phyloP scores from a whole-genome alignment of 768 basidiomycete genomes.

The Lactifluus rugatus region DNA sequence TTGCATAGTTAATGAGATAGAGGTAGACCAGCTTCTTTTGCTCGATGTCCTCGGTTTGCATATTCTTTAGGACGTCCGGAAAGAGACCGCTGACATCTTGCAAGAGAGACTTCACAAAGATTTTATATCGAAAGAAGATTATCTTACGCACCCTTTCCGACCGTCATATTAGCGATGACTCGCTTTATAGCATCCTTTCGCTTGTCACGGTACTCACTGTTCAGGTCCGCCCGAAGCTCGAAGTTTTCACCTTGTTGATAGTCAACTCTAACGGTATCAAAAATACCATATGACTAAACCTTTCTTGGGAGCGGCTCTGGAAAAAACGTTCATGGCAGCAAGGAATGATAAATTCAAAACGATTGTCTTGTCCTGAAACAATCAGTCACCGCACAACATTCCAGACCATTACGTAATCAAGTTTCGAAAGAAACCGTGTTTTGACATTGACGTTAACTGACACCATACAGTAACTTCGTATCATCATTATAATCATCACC shows the following conservation, averaged over 20 bases:
- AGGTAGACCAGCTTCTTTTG: conserved; percentile 99
- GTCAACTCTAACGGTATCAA: background rate
- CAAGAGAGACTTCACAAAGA: background rate
- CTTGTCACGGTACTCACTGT: conserved; percentile 91
- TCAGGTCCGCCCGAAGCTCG: conserved; percentile 88
- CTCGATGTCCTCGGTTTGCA: conserved; percentile 98
- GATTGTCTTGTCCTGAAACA: background rate
- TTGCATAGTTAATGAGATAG: conserved; percentile 99
- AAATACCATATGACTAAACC: conserved; percentile 3
- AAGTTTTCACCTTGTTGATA: conserved; percentile 74
- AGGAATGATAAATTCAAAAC: background rate
- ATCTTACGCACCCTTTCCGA: conserved; percentile 76
- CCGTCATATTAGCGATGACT: conserved; percentile 97
- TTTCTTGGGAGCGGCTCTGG: conserved; percentile 23
- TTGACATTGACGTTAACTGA: too few relatives aligned
- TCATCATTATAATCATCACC: background rate
- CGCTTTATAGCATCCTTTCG: conserved; percentile 98
- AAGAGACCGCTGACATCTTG: conserved; percentile 88
- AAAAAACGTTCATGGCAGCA: conserved; percentile 16
- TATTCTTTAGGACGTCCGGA: conserved; percentile 97
- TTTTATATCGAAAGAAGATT: background rate
- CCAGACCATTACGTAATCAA: background rate
- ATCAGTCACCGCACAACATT: too few relatives aligned
- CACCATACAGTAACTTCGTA: too few relatives aligned
- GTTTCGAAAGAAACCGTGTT: too few relatives aligned